Conservation (phyloP, 1,139 yeast species). For the Yamadazyma atmosphaerica region DNA sequence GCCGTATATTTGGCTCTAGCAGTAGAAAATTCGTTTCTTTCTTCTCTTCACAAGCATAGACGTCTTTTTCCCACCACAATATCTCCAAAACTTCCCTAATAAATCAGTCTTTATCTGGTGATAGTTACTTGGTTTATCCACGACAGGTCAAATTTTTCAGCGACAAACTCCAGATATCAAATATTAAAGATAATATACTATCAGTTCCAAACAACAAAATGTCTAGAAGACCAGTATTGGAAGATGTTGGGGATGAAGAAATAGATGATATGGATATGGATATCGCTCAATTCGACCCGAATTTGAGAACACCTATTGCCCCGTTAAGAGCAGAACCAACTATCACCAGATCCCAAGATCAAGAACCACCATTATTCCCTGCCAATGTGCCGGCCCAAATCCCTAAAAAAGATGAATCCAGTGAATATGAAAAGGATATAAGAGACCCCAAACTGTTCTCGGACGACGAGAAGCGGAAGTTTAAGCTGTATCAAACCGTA, state of each 20-base stretch:
- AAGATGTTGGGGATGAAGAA: constrained; percentile 85
- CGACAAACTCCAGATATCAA: too few relatives aligned
- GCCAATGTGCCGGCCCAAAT: constrained; percentile 20
- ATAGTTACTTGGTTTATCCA: too few relatives aligned
- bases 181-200: too few relatives aligned
- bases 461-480: constrained; percentile 57
- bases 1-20: too few relatives aligned
- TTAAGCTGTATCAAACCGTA: constrained; percentile 67
- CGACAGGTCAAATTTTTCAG: too few relatives aligned
- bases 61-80: too few relatives aligned
- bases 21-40: too few relatives aligned
- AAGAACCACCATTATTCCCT: constrained; percentile 29
- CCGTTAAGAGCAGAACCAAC: constrained; percentile 61
- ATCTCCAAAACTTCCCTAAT: too few relatives aligned
- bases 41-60: too few relatives aligned
- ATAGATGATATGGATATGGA: constrained; percentile 93
- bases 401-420: constrained; percentile 9
- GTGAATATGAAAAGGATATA: constrained; percentile 22
- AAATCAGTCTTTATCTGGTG: too few relatives aligned
- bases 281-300: constrained; percentile 85
- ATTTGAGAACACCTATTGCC: constrained; percentile 65
- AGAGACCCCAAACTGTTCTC: constrained; percentile 40
- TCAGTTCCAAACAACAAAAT: too few relatives aligned
- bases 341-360: constrained; percentile 65
- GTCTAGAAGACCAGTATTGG: constrained; percentile 70